phyloP scores from a whole-genome alignment of 192 early-diverging fungal species.

The Backusella liffmaniae region DNA sequence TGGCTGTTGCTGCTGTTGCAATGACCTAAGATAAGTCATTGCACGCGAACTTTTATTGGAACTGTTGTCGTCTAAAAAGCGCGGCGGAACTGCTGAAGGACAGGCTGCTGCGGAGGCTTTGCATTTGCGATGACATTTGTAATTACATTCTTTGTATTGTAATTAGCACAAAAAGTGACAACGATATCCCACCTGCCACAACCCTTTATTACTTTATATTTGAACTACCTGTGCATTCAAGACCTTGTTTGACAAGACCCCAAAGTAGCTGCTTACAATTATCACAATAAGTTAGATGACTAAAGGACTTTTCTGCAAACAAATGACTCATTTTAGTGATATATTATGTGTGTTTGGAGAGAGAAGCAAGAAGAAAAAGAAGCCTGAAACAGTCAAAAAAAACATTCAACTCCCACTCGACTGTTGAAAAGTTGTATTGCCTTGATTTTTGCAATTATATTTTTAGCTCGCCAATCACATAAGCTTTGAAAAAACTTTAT shows the following conservation, averaged over 20 bases:
- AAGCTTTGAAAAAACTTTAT: neutral
- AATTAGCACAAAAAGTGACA: no score
- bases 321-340: slow-evolving; percentile 36
- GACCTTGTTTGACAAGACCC: slow-evolving; percentile 69
- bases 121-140: neutral
- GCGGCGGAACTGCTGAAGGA: neutral
- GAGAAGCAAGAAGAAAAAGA: neutral
- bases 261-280: slow-evolving; percentile 70
- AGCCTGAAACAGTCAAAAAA: neutral
- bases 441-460: neutral
- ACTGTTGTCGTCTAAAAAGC: neutral
- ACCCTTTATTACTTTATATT: neutral
- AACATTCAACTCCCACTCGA: no score
- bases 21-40: neutral
- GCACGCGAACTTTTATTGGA: neutral
- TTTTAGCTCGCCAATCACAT: neutral
- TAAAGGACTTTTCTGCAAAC: slow-evolving; percentile 61
- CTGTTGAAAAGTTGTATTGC: no score
- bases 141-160: neutral
- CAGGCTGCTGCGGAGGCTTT: neutral
- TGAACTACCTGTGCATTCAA: slow-evolving; percentile 52
- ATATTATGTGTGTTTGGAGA: neutral
- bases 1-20: neutral
- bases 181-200: no score
- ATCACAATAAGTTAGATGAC: slow-evolving; percentile 65